Evolutionary conservation across 257 asterid species (phyloP).

Genomic region (Anisodus acutangulus): DNA sequence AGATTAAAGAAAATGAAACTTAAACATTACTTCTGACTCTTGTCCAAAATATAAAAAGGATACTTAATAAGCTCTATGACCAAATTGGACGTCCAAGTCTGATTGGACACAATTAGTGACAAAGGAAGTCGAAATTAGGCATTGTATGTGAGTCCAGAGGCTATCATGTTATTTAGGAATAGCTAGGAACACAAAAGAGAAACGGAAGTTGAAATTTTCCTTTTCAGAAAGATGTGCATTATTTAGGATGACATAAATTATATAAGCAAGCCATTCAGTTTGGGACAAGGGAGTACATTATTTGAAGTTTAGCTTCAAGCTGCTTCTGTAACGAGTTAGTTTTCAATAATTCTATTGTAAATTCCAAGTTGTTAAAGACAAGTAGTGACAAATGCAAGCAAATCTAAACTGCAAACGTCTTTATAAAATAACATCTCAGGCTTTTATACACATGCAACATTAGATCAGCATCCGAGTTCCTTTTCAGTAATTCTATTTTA

Average conservation of each 20-base stretch:
- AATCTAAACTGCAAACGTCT: not conserved
- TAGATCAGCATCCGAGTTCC: not conserved
- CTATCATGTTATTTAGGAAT: not conserved
- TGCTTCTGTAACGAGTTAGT: not conserved
- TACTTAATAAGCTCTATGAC: not conserved
- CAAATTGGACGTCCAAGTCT: not conserved
- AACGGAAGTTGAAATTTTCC: not conserved
- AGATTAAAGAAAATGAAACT: not conserved
- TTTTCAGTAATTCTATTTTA: no score
- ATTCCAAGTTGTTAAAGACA: conserved; percentile 6
- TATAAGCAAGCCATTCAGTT: not conserved
- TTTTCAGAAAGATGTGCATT: not conserved
- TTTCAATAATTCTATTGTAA: not conserved
- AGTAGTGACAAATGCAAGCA: not conserved
- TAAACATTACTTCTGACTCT: not conserved
- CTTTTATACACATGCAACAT: not conserved
- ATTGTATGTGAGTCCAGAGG: not conserved
- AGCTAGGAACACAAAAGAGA: not conserved
- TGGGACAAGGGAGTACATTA: conserved; percentile 3
- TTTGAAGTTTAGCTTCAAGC: conserved; percentile 9
- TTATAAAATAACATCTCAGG: not conserved
- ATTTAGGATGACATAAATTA: not conserved
- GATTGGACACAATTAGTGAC: not conserved
- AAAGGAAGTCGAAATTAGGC: not conserved
- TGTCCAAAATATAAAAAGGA: not conserved